A percentile compares a stretch with the other conserved stretches of the same genome.
phyloP scores from a whole-genome alignment of 2,329 filamentous ascomycete genomes.

The Claviceps maximensis region DNA sequence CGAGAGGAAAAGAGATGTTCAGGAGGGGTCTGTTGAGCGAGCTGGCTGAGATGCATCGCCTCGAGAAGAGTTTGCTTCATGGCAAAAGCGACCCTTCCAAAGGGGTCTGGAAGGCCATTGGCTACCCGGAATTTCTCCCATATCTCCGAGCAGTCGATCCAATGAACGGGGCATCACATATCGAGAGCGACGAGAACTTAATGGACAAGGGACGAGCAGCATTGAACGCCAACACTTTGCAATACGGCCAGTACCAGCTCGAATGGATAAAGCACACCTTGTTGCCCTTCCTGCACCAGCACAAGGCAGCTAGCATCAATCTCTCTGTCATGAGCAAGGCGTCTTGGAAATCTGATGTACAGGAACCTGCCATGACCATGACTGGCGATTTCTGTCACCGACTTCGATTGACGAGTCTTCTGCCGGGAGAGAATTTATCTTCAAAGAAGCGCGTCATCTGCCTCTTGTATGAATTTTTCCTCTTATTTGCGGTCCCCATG shows the following conservation, averaged over 20 bases:
- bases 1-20: not conserved
- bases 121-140: not conserved
- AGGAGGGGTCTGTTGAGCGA: not conserved
- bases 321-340: not conserved
- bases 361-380: not conserved
- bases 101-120: constrained; percentile 1
- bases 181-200: not conserved
- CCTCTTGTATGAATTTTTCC: not conserved
- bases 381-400: not conserved
- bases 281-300: not conserved
- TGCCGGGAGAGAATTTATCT: not conserved
- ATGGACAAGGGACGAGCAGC: not conserved
- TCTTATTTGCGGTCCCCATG: no score
- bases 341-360: not conserved
- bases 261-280: constrained; percentile 1
- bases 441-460: not conserved
- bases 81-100: not conserved
- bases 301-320: not conserved
- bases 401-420: not conserved
- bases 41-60: not conserved
- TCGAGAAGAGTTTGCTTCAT: not conserved
- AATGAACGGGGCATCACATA: not conserved
- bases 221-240: not conserved
- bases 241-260: constrained; percentile 1
- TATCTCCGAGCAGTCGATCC: not conserved